phyloP scores from a whole-genome alignment of 2,329 filamentous ascomycete genomes.

The Neonectria neomacrospora region DNA sequence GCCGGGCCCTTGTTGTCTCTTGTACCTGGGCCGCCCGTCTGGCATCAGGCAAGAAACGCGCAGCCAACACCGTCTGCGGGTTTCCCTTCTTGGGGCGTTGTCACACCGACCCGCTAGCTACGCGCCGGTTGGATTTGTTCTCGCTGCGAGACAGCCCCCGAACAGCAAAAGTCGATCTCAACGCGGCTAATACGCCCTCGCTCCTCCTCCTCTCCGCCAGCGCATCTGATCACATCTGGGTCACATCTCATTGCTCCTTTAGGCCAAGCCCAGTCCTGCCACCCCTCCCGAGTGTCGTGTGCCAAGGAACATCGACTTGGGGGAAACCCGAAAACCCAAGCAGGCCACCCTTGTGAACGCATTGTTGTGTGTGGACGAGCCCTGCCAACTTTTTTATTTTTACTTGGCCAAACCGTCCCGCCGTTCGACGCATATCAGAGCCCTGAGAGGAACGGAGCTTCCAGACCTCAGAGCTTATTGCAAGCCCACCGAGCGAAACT shows the following conservation, averaged over 20 bases:
- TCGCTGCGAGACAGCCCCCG: neutral
- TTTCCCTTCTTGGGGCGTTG: neutral
- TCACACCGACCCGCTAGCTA: neutral
- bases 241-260: neutral
- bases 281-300: neutral
- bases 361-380: neutral
- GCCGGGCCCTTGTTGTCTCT: neutral
- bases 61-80: neutral
- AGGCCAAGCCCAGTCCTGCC: neutral
- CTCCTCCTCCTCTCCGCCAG: neutral
- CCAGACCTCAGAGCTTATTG: conserved; percentile 1
- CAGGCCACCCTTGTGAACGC: neutral
- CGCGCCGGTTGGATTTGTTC: neutral
- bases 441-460: conserved; percentile 3
- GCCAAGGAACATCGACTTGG: neutral
- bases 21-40: neutral
- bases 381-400: neutral
- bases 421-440: conserved; percentile 7
- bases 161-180: neutral
- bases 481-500: conserved; percentile 8
- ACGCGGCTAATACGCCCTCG: neutral
- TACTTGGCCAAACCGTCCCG: neutral
- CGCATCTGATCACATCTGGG: neutral
- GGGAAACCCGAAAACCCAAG: neutral
- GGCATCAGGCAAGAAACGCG: neutral